Evolutionary conservation across 306 rosid species (phyloP), one percentile per base, ranked within the genome.

Genomic region (Dicorynia guianensis): DNA sequence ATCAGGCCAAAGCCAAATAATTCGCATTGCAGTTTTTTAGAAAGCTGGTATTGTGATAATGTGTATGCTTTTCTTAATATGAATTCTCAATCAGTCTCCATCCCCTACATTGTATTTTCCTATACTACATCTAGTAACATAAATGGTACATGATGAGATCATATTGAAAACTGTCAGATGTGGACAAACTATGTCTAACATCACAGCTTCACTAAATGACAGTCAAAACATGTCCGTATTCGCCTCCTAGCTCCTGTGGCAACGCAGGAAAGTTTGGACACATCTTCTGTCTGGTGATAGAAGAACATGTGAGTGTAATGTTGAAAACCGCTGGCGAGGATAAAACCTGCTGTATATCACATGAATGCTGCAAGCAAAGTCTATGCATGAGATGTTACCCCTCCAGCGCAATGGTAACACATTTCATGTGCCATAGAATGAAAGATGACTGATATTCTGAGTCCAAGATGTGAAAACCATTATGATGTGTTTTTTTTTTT

Each of bases 21-120:
- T 25, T 25, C 2, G 30, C 30, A 25, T 25, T 25, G 30, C 30
- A 25, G 30, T 25, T 25, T 25, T 46, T 59, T 4, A n/a, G 68
- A 40, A 4, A 72, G 66, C 15, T 57, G 47, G 68, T 33, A 72
- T 58, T 43, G n/a, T 34, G 46, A 58, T 57, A 54, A 17, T 69
- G 39, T 64, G 70, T 44, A 64, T 8, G 54, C 70, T 44, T 60
- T n/a, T 7, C 50, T 63, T 42, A 25, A 25, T 1, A 49, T 48
- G 14, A 33, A 67, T 67, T 47, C 33, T 33, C 3, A 67, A 48
- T 49, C 17, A 4, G 13, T 20, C 4, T 43, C 54, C 11, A 6
- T 20, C 55, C 40, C 55, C 14, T 48, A 7, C 15, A 48, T 67
- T 4, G 8, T 40, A 2, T 70, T 54, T 64, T 38, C 42, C 20